Evolutionary conservation across 371 early-diverging fungal species (phyloP).

Genomic region (Mortierella sp.): DNA sequence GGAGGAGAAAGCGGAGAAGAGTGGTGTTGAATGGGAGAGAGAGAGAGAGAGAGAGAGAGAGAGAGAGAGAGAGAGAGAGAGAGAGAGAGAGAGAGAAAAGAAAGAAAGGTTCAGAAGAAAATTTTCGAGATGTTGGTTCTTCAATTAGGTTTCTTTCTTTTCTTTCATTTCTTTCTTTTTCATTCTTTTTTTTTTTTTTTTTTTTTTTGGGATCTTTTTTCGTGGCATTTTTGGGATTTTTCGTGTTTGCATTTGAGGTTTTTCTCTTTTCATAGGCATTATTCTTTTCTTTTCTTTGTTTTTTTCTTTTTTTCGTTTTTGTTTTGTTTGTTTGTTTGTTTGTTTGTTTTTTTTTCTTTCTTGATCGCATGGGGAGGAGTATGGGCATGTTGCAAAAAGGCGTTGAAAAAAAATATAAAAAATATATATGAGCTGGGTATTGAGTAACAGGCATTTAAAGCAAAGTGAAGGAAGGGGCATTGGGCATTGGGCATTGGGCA

Average conservation of each 20-base stretch:
- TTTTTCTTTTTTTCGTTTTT: background rate
- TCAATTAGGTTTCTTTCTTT: too few species aligned
- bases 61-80: background rate
- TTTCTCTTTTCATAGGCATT: too few species aligned
- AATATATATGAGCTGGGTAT: background rate
- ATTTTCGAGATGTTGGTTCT: too few species aligned
- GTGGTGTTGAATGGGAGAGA: too few species aligned
- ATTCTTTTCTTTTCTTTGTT: background rate
- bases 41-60: background rate
- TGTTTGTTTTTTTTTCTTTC: constrained; percentile 3
- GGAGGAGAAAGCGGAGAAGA: background rate
- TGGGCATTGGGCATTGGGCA: background rate
- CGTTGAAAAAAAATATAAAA: too few species aligned
- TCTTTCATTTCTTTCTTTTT: too few species aligned
- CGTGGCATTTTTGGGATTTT: too few species aligned
- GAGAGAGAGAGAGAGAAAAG: background rate
- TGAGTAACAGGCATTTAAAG: background rate
- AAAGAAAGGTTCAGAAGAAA: background rate
- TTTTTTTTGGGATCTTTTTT: too few species aligned
- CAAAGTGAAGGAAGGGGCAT: background rate
- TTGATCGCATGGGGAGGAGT: background rate
- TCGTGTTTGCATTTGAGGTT: too few species aligned
- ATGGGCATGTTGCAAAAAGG: too few species aligned
- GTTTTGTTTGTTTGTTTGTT: constrained; percentile 5
- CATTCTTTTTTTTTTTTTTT: too few species aligned